Conservation (phyloP, 371 early-diverging fungal genomes). For the Synchytrium microbalum region DNA sequence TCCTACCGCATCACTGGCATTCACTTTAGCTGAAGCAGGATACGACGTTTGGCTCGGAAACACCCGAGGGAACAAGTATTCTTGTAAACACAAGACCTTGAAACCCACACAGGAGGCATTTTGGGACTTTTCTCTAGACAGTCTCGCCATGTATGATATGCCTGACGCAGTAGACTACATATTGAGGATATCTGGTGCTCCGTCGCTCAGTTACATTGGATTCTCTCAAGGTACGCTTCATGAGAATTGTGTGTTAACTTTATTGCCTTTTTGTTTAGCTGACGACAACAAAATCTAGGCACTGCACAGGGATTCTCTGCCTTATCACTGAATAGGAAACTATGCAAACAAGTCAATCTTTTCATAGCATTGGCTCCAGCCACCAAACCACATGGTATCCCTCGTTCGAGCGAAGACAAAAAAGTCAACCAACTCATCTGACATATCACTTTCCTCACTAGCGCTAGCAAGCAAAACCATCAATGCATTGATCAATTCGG, state of each 20-base stretch:
- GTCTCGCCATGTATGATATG: slow-evolving; percentile 78
- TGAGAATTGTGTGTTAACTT: slow-evolving; percentile 76
- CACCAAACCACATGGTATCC: slow-evolving; percentile 58
- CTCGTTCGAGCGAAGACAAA: no score
- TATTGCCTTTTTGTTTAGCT: slow-evolving; percentile 67
- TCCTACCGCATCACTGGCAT: slow-evolving; percentile 52
- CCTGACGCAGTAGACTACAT: slow-evolving; percentile 83
- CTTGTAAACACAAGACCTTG: slow-evolving; percentile 67
- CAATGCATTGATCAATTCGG: slow-evolving; percentile 43
- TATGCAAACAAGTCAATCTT: slow-evolving; percentile 75
- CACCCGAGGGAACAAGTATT: slow-evolving; percentile 93
- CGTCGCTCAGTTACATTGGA: slow-evolving; percentile 82
- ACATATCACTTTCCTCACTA: background rate
- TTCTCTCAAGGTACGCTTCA: slow-evolving; percentile 84
- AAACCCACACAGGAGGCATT: slow-evolving; percentile 63
- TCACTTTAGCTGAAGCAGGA: slow-evolving; percentile 28
- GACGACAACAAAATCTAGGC: slow-evolving; percentile 90
- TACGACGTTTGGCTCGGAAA: slow-evolving; percentile 98
- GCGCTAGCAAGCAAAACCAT: background rate
- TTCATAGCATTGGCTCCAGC: slow-evolving; percentile 91
- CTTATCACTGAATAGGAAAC: slow-evolving; percentile 64
- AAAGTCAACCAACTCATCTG: background rate
- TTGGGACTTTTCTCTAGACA: slow-evolving; percentile 94
- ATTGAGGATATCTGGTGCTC: slow-evolving; percentile 65
- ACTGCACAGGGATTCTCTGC: slow-evolving; percentile 88